phyloP scores from a whole-genome alignment of 352 stramenopile species.

The Phytophthora citrophthora region DNA sequence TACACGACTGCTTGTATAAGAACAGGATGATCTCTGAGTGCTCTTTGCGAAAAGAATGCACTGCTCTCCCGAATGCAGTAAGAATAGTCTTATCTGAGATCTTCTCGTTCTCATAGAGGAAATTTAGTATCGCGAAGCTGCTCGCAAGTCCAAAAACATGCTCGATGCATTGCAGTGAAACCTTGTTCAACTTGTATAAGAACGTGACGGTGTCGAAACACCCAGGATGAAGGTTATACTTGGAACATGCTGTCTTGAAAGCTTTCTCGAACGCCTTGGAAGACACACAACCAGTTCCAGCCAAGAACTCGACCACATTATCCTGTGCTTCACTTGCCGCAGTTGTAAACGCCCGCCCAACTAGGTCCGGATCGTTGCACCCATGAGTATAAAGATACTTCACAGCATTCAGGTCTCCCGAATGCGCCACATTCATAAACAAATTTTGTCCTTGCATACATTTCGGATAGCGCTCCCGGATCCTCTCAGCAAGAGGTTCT shows the following conservation, averaged over 20 bases:
- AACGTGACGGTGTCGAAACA: neutral
- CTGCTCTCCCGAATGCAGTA: neutral
- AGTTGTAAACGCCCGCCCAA: too few species aligned
- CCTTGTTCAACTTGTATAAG: neutral
- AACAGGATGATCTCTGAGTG: neutral
- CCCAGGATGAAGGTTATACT: neutral
- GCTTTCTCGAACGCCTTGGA: too few species aligned
- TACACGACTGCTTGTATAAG: neutral
- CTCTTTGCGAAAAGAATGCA: neutral
- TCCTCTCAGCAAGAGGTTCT: neutral
- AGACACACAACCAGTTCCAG: too few species aligned
- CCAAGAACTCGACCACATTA: too few species aligned
- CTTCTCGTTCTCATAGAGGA: constrained; percentile 1
- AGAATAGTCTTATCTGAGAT: neutral
- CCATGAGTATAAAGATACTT: neutral
- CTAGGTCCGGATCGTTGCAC: too few species aligned
- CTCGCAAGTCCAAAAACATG: neutral
- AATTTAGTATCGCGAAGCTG: neutral
- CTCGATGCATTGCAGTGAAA: neutral
- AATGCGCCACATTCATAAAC: neutral
- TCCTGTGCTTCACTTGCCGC: too few species aligned
- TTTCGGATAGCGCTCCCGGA: neutral
- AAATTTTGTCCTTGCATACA: neutral
- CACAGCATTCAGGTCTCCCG: neutral
- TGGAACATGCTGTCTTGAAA: neutral